phyloP scores from a whole-genome alignment of 1,284 basidiomycete species.

The Moesziomyces antarcticus region DNA sequence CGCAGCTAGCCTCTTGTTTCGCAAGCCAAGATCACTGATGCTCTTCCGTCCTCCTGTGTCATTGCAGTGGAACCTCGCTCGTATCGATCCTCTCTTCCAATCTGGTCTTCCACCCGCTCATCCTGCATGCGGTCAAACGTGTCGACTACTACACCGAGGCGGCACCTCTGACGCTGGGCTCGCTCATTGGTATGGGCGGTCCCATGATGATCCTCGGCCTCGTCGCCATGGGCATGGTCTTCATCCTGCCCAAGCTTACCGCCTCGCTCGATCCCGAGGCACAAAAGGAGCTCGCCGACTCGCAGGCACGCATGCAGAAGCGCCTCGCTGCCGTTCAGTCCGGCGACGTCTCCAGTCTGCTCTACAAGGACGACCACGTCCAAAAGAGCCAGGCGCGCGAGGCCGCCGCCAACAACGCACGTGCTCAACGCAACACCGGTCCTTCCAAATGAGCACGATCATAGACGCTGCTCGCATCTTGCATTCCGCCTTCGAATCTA shows the following conservation, averaged over 20 bases:
- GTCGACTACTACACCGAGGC: constrained; percentile 45
- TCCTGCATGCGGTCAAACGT: constrained; percentile 39
- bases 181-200: constrained; percentile 45
- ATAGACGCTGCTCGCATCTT: background rate
- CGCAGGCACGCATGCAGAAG: constrained; percentile 48
- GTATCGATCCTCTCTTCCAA: constrained; percentile 31
- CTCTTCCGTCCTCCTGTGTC: background rate
- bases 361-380: constrained; percentile 37
- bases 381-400: constrained; percentile 24
- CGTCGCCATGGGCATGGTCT: constrained; percentile 42
- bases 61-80: constrained; percentile 36
- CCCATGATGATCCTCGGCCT: constrained; percentile 46
- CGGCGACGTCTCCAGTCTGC: constrained; percentile 44
- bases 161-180: constrained; percentile 35
- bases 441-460: constrained; percentile 11
- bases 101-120: constrained; percentile 37
- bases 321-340: constrained; percentile 48
- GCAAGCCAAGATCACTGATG: background rate
- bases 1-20: background rate
- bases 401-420: constrained; percentile 12
- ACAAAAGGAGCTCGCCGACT: constrained; percentile 45
- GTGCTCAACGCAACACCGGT: constrained; percentile 22
- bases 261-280: constrained; percentile 48
- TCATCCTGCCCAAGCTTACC: constrained; percentile 39
- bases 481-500: background rate